Conservation (phyloP, 305 asterid species). For the Rubia tinctorum region DNA sequence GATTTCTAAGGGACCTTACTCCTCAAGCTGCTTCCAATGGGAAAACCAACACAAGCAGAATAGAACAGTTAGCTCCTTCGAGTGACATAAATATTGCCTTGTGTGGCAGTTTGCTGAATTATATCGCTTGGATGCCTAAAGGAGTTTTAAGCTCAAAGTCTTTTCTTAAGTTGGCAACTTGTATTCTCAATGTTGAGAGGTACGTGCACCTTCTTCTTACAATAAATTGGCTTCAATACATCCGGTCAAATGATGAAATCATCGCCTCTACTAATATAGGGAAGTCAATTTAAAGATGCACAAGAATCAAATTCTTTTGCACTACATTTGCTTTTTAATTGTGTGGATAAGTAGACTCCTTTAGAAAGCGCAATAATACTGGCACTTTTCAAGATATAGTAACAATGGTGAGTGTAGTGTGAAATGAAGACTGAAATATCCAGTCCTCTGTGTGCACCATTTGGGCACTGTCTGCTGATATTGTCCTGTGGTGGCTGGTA, state of each 20-base stretch:
- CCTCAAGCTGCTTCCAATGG: constrained; percentile 19
- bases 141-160: constrained; percentile 60
- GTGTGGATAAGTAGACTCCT: background rate
- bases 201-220: constrained; percentile 21
- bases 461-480: background rate
- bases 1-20: constrained; percentile 25
- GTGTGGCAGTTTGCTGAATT: constrained; percentile 53
- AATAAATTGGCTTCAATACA: background rate
- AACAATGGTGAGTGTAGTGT: background rate
- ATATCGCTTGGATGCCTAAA: constrained; percentile 77
- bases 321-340: background rate
- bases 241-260: too few relatives aligned
- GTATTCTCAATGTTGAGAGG: constrained; percentile 91
- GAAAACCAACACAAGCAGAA: constrained; percentile 31
- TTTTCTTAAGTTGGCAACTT: constrained; percentile 44
- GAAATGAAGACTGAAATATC: background rate
- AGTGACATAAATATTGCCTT: constrained; percentile 34
- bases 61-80: constrained; percentile 26
- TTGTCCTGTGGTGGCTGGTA: background rate
- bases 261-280: background rate
- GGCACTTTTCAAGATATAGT: background rate
- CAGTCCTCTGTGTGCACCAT: background rate
- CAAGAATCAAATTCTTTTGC: background rate
- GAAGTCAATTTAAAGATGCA: background rate
- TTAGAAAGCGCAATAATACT: background rate